phyloP scores from a whole-genome alignment of 1,284 basidiomycete species.

The Cryptococcus sp. region DNA sequence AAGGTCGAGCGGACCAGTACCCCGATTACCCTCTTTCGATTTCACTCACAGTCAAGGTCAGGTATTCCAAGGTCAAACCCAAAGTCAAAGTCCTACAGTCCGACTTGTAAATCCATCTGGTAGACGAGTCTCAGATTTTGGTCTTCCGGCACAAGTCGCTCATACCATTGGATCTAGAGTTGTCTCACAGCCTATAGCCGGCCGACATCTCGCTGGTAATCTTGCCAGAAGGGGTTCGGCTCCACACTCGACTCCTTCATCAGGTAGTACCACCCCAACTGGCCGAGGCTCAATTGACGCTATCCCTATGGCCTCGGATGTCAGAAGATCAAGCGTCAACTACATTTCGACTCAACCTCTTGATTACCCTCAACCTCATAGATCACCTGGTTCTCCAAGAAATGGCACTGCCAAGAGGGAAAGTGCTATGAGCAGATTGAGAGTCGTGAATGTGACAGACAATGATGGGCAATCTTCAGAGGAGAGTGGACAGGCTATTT shows the following conservation, averaged over 20 bases:
- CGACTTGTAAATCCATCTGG: slow-evolving; percentile 13
- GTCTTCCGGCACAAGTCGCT: not conserved
- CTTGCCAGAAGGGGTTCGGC: slow-evolving; percentile 15
- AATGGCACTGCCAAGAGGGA: not conserved
- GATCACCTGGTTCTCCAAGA: not conserved
- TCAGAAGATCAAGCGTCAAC: not conserved
- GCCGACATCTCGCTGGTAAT: slow-evolving; percentile 15
- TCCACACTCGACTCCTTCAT: slow-evolving; percentile 1
- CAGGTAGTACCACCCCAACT: slow-evolving; percentile 1
- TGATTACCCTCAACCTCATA: not conserved
- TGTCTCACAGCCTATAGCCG: slow-evolving; percentile 18
- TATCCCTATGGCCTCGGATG: not conserved
- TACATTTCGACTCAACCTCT: not conserved
- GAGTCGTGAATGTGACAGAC: slow-evolving; percentile 7
- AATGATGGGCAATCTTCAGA: not conserved
- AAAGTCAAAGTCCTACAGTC: slow-evolving; percentile 57
- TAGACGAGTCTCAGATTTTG: slow-evolving; percentile 2
- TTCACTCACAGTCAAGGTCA: slow-evolving; percentile 58
- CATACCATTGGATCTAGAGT: slow-evolving; percentile 1
- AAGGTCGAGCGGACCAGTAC: slow-evolving; percentile 5
- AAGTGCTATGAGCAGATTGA: slow-evolving; percentile 2
- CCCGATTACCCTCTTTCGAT: slow-evolving; percentile 35
- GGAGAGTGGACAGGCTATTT: not conserved
- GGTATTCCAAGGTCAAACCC: slow-evolving; percentile 50
- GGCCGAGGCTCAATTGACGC: slow-evolving; percentile 3